Conservation (phyloP, 139 green algal genomes). For the Gonium pectorale region DNA sequence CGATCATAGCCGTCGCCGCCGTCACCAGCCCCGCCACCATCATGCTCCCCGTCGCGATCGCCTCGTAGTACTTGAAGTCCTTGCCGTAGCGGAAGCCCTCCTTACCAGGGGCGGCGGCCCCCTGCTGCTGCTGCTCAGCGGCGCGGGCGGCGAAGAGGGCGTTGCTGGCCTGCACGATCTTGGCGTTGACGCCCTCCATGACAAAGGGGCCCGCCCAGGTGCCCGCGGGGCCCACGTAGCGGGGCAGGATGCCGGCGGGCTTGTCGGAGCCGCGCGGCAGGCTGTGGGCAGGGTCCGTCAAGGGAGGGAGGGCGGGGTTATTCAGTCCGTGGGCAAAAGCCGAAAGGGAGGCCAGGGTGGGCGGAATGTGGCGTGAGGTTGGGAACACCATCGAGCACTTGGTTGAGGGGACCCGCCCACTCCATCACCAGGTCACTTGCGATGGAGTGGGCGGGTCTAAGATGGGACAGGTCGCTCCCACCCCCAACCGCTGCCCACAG, state of each 20-base stretch:
- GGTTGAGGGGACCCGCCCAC: too few relatives aligned
- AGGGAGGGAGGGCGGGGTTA: background rate
- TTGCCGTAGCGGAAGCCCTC: constrained; percentile 51
- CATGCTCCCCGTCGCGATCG: constrained; percentile 15
- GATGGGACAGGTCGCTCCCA: too few relatives aligned
- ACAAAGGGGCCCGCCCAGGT: constrained; percentile 70
- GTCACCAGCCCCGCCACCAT: constrained; percentile 30
- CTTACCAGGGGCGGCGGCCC: background rate
- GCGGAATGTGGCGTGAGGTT: too few relatives aligned
- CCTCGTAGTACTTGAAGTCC: constrained; percentile 77
- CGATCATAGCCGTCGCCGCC: constrained; percentile 14
- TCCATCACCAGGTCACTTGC: too few relatives aligned
- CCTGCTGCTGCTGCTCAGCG: background rate
- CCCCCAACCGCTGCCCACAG: too few relatives aligned
- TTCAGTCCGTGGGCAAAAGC: too few relatives aligned
- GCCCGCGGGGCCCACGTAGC: constrained; percentile 36
- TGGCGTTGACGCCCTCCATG: constrained; percentile 75
- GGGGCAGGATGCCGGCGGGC: constrained; percentile 27
- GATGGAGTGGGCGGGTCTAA: too few relatives aligned
- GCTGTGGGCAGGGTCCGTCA: background rate
- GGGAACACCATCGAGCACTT: too few relatives aligned
- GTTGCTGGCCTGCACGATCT: constrained; percentile 76
- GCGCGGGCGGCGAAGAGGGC: constrained; percentile 8
- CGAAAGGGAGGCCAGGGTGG: too few relatives aligned
- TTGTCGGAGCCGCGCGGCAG: constrained; percentile 40